phyloP scores from a whole-genome alignment of 2,329 filamentous ascomycete species.

The Botrytis porri region DNA sequence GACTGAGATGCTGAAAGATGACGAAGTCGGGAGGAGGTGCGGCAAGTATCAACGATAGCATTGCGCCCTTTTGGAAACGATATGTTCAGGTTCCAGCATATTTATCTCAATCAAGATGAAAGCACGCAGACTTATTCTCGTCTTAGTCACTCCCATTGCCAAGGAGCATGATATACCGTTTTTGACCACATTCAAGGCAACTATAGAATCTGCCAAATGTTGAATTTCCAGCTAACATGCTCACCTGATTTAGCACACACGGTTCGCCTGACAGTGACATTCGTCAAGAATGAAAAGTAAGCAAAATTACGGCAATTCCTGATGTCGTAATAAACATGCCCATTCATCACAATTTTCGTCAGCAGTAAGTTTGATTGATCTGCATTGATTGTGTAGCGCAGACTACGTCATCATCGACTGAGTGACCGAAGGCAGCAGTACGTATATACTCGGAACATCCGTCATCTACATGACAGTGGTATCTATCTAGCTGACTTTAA shows the following conservation, averaged over 20 bases:
- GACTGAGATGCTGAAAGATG: neutral
- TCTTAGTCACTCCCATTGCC: neutral
- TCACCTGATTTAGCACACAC: neutral
- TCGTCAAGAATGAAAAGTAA: neutral
- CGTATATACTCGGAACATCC: neutral
- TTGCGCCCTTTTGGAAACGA: neutral
- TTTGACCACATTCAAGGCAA: neutral
- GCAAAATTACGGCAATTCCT: neutral
- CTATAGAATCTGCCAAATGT: neutral
- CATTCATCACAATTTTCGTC: neutral
- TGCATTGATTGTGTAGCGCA: neutral
- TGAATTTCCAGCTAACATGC: neutral
- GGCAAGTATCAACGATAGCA: neutral
- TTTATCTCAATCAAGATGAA: neutral
- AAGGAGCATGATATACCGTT: neutral
- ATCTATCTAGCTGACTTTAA: neutral
- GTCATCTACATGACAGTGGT: neutral
- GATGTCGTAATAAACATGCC: neutral
- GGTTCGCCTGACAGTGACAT: neutral
- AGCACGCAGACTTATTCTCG: neutral
- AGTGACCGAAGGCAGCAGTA: neutral
- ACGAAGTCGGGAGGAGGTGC: neutral
- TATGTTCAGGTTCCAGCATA: neutral
- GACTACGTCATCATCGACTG: neutral
- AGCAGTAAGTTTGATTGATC: neutral